Evolutionary conservation across 768 basidiomycete genomes (phyloP), one percentile per base, ranked within the genome.

Genomic region (Aureoboletus auriporus): DNA sequence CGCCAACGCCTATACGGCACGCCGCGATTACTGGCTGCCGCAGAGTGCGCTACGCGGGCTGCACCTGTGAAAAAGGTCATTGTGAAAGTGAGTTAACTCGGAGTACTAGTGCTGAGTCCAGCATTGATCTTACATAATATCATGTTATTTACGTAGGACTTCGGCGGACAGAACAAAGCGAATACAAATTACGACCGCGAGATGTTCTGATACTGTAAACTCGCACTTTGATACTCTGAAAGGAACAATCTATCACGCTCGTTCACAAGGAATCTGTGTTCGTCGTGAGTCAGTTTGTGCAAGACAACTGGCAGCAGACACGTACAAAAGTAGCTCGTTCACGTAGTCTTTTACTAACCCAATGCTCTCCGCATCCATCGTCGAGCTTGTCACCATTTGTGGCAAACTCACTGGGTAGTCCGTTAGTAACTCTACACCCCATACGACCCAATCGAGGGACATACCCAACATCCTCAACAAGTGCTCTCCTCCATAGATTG

Each of bases 401-500:
- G 95, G 96, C 34, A 98, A 75, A 55, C 86, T 92, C 67, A 98
- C 95, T 96, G 53, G 34, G n/a, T 14, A 26, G 43, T 26, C n/a
- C 20, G 30, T 62, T 44, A 60, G 37, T 10, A 16, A 57, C 33
- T 23, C 52, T 8, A 11, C 3, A 33, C 20, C 23, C 16, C 5
- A 16, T 30, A 12, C 27, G 31, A 42, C n/a, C n/a, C 39, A 29
- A 23, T 20, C 13, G 33, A 31, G n/a, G 17, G 42, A 75, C 81
- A 49, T 53, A 95, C 95, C 95, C 46, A 98, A 72, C 81, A 98
- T 86, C 44, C 95, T 74, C 52, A 97, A 64, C 4, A 99, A 65
- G 68, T 99, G 96, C 62, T 98, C 95, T 6, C 90, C 93, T 1
- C 95, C 96, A 59, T 98, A 98, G 7, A 97, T 76, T 44, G 79